Conservation (phyloP, 169 alveolate genomes). For the Eimeria nieschulzi region DNA sequence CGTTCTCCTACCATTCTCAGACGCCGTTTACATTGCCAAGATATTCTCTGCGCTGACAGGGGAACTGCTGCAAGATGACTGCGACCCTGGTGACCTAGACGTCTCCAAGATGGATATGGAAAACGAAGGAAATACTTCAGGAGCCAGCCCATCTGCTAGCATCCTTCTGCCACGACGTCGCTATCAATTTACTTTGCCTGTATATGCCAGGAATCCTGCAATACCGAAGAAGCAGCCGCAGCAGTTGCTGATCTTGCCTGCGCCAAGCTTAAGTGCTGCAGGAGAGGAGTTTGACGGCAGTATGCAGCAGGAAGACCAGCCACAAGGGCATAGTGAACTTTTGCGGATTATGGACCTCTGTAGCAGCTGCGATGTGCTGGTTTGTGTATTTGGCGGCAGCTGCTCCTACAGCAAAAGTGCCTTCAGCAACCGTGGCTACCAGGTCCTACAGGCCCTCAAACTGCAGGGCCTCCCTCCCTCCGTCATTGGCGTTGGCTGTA, state of each 20-base stretch:
- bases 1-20: slow-evolving; percentile 46
- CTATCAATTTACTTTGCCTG: slow-evolving; percentile 52
- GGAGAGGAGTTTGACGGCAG: neutral
- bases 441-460: slow-evolving; percentile 67
- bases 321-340: slow-evolving; percentile 34
- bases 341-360: slow-evolving; percentile 64
- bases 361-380: slow-evolving; percentile 71
- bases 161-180: neutral
- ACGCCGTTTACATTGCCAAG: slow-evolving; percentile 2
- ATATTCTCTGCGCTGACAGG: neutral
- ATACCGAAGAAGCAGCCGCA: slow-evolving; percentile 62
- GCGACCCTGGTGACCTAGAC: neutral
- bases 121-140: neutral
- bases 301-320: slow-evolving; percentile 20
- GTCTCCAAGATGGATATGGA: neutral
- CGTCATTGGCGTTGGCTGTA: slow-evolving; percentile 70
- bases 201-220: slow-evolving; percentile 60
- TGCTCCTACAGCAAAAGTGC: slow-evolving; percentile 70
- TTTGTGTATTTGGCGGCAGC: slow-evolving; percentile 65
- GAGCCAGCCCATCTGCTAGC: neutral
- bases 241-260: slow-evolving; percentile 62
- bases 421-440: slow-evolving; percentile 71
- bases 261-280: slow-evolving; percentile 56
- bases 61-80: neutral
- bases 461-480: slow-evolving; percentile 74